Percentiles rank a stretch among this genome's conserved stretches.
Conservation (phyloP, 2,329 filamentous ascomycete genomes). For the Aspergillus unguis region DNA sequence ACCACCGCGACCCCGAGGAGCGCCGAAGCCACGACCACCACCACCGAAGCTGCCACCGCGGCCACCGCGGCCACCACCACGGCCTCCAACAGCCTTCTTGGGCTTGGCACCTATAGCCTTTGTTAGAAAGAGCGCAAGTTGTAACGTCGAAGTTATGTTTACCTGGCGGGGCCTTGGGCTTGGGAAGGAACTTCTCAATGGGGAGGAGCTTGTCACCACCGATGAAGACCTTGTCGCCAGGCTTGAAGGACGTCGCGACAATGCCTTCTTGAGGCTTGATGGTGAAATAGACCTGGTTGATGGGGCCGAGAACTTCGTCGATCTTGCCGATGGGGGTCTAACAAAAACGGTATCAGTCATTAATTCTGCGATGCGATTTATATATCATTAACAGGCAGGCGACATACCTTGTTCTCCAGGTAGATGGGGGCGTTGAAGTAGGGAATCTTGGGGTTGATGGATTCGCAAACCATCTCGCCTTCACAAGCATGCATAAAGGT, state of each 20-base stretch:
- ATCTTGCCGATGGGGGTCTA: slow-evolving; percentile 89
- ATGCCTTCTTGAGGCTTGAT: slow-evolving; percentile 97
- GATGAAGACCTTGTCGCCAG: slow-evolving; percentile 96
- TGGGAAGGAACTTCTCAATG: slow-evolving; percentile 92
- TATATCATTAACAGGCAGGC: neutral
- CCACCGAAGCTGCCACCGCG: slow-evolving; percentile 51
- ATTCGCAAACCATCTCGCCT: slow-evolving; percentile 97
- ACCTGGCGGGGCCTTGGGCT: slow-evolving; percentile 71
- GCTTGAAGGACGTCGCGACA: slow-evolving; percentile 89
- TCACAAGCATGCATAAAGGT: slow-evolving; percentile 91
- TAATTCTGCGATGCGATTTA: neutral
- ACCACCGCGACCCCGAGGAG: slow-evolving; percentile 40
- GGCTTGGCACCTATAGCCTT: slow-evolving; percentile 61
- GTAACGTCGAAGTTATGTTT: slow-evolving; percentile 14
- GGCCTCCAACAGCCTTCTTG: slow-evolving; percentile 62
- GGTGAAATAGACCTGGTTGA: slow-evolving; percentile 98
- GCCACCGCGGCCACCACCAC: slow-evolving; percentile 43
- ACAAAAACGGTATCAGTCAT: slow-evolving; percentile 17
- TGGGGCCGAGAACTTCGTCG: slow-evolving; percentile 93
- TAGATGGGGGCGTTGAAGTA: slow-evolving; percentile 99
- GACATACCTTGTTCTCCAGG: slow-evolving; percentile 87
- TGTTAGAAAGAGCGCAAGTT: slow-evolving; percentile 18
- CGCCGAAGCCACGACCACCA: slow-evolving; percentile 28
- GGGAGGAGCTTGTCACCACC: slow-evolving; percentile 90
- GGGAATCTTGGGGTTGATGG: slow-evolving; percentile 89